phyloP scores from a whole-genome alignment of 2,329 filamentous ascomycete genomes.

The Cercospora canescens region DNA sequence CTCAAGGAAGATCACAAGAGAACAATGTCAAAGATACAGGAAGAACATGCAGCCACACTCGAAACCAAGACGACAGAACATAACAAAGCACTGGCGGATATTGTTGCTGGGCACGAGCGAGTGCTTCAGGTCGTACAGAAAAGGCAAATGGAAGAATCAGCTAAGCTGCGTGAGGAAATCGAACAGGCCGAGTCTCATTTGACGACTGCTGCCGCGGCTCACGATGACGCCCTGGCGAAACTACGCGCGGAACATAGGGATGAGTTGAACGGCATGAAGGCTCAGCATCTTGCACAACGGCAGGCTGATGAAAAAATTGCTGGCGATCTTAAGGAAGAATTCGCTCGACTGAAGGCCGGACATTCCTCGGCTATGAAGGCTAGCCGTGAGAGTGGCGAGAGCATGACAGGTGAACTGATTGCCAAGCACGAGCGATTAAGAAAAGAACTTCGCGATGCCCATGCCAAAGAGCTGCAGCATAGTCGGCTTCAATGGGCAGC shows the following conservation, averaged over 20 bases:
- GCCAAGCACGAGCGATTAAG: slow-evolving; percentile 5
- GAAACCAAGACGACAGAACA: slow-evolving; percentile 5
- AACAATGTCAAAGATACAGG: slow-evolving; percentile 15
- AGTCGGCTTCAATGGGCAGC: slow-evolving; percentile 12
- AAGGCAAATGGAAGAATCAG: background rate
- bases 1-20: slow-evolving; percentile 7
- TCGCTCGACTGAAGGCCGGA: background rate
- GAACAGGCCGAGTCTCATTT: background rate
- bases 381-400: slow-evolving; percentile 3
- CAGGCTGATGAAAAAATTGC: background rate
- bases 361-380: slow-evolving; percentile 7
- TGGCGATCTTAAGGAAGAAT: background rate
- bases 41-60: slow-evolving; percentile 15
- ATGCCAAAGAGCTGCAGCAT: slow-evolving; percentile 15
- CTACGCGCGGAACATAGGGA: background rate
- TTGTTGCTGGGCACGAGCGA: background rate
- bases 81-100: background rate
- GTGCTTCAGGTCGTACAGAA: background rate
- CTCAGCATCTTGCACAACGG: background rate
- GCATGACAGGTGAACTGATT: background rate
- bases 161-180: background rate
- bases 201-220: background rate
- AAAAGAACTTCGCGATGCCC: slow-evolving; percentile 1
- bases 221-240: background rate
- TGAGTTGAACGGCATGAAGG: background rate